These are phyloP conservation scores for Hortiboletus flavorubellus DNA, from an alignment of 768 basidiomycete genomes.

Conservation along the genomic window DNA sequence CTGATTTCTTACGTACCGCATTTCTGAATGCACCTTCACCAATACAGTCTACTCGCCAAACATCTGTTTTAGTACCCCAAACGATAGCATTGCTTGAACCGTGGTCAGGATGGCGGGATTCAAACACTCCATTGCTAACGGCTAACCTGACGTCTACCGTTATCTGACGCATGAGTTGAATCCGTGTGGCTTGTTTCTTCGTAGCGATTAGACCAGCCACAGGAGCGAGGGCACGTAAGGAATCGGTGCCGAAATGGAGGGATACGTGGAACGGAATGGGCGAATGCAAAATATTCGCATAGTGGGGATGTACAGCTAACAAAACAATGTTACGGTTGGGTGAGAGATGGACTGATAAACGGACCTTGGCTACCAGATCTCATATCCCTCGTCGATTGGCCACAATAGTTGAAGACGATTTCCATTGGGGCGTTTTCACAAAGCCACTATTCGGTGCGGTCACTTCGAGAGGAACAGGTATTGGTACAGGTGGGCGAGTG, in stretches of 20 bases:
- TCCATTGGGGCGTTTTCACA: slow-evolving; percentile 48
- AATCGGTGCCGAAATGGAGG: slow-evolving; percentile 51
- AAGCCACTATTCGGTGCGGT: slow-evolving; percentile 38
- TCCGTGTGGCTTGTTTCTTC: slow-evolving; percentile 41
- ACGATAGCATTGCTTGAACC: slow-evolving; percentile 42
- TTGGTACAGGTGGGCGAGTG: slow-evolving; percentile 51
- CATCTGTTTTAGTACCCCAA: slow-evolving; percentile 60
- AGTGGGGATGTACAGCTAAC: slow-evolving; percentile 51
- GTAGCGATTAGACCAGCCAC: slow-evolving; percentile 29
- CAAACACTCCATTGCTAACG: background rate
- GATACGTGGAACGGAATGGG: slow-evolving; percentile 67
- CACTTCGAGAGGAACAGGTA: slow-evolving; percentile 44
- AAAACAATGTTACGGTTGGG: background rate
- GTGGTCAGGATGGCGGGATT: background rate
- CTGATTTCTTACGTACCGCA: slow-evolving; percentile 38
- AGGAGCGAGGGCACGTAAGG: slow-evolving; percentile 56
- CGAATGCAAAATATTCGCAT: slow-evolving; percentile 57
- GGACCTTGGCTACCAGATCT: slow-evolving; percentile 37
- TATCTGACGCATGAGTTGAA: slow-evolving; percentile 65
- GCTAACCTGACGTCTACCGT: slow-evolving; percentile 59
- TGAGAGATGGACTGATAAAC: slow-evolving; percentile 1
- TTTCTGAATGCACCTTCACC: slow-evolving; percentile 62
- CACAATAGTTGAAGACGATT: slow-evolving; percentile 35
- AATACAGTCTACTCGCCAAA: slow-evolving; percentile 63
- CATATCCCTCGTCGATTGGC: slow-evolving; percentile 37